Conservation (phyloP, 352 stramenopile genomes). For the Peronospora belbahrii region DNA sequence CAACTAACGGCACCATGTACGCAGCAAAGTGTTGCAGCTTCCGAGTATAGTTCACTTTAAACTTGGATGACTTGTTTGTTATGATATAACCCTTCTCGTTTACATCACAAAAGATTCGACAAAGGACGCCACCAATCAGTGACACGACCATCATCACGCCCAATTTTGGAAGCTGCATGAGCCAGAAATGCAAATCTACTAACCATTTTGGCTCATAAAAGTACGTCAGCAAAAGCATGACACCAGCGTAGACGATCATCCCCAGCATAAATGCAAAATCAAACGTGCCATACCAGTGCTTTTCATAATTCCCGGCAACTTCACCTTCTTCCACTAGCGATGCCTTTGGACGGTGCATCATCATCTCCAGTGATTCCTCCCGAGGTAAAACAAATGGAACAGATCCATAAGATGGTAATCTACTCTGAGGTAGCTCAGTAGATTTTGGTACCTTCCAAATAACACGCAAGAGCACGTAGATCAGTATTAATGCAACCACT, state of each 20-base stretch:
- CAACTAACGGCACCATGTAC: conserved; percentile 73
- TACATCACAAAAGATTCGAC: conserved; percentile 66
- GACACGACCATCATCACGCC: conserved; percentile 69
- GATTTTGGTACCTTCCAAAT: conserved; percentile 50
- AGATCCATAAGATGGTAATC: conserved; percentile 30
- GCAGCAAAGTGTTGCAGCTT: conserved; percentile 81
- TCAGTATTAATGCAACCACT: conserved; percentile 38
- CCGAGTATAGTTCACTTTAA: conserved; percentile 87
- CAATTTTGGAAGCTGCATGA: conserved; percentile 62
- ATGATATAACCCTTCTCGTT: conserved; percentile 81
- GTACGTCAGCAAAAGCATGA: conserved; percentile 53
- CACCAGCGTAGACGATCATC: conserved; percentile 40
- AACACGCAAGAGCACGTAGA: conserved; percentile 54
- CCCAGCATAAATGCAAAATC: conserved; percentile 54
- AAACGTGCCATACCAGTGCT: conserved; percentile 43
- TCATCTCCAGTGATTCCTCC: conserved; percentile 27
- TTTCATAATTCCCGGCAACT: conserved; percentile 53
- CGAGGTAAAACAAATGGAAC: conserved; percentile 6
- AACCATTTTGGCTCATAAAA: conserved; percentile 53
- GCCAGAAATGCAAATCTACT: conserved; percentile 43
- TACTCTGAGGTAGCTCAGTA: conserved; percentile 24
- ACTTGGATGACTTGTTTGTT: conserved; percentile 73
- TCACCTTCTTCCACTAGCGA: conserved; percentile 62
- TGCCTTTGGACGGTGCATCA: conserved; percentile 36
- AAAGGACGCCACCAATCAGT: conserved; percentile 61